These are phyloP conservation scores for Hirschfeldia incana DNA, from an alignment of 345 rosid genomes.

Conservation along the genomic window DNA sequence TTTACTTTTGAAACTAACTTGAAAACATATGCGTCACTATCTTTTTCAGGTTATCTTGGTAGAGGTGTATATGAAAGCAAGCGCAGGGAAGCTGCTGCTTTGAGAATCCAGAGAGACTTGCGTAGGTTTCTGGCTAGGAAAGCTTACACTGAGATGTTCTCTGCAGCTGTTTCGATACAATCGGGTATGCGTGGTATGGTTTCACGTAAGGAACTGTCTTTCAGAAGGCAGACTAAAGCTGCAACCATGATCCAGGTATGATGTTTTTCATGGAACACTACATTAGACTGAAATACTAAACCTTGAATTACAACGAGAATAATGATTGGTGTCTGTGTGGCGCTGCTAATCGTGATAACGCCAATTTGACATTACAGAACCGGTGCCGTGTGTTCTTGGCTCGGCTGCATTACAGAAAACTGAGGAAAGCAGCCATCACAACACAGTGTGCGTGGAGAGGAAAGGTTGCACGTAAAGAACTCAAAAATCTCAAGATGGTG, in stretches of 20 bases:
- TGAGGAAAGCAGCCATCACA: constrained; percentile 77
- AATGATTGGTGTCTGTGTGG: constrained; percentile 14
- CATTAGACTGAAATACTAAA: not conserved
- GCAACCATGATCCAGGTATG: constrained; percentile 78
- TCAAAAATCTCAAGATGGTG: constrained; percentile 91
- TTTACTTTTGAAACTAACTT: not conserved
- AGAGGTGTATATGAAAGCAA: constrained; percentile 60
- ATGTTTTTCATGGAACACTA: not conserved
- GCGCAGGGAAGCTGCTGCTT: constrained; percentile 80
- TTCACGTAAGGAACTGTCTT: constrained; percentile 73
- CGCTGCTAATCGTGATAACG: constrained; percentile 3
- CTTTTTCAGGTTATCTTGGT: constrained; percentile 70
- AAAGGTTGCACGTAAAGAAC: constrained; percentile 85
- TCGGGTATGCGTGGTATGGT: constrained; percentile 91
- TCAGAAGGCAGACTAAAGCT: constrained; percentile 77
- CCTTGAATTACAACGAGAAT: not conserved
- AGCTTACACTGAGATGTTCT: constrained; percentile 57
- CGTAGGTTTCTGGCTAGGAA: constrained; percentile 85
- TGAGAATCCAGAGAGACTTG: constrained; percentile 74
- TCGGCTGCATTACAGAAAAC: constrained; percentile 52
- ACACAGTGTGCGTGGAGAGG: constrained; percentile 99
- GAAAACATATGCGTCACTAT: not conserved
- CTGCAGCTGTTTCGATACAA: constrained; percentile 71
- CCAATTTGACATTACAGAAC: constrained; percentile 48
- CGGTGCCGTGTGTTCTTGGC: constrained; percentile 77